Evolutionary conservation across 2,329 filamentous ascomycete species (phyloP).

Genomic region (Colletotrichum sublineola): DNA sequence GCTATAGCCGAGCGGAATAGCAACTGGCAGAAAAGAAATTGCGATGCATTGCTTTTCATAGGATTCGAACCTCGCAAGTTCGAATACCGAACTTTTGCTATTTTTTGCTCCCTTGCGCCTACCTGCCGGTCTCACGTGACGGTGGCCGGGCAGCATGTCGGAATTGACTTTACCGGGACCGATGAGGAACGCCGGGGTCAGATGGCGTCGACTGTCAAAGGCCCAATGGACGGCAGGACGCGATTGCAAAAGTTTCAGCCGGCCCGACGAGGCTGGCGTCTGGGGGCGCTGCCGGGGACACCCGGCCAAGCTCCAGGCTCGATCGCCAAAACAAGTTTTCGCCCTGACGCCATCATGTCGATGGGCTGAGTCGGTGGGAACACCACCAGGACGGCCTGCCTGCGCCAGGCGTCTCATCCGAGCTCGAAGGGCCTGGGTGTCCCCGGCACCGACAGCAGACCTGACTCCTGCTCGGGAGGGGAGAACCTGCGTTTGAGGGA

Average conservation of each 20-base stretch:
- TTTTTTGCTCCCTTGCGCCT: neutral
- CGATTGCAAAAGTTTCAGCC: constrained; percentile 21
- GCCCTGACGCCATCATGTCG: constrained; percentile 20
- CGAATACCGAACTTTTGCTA: neutral
- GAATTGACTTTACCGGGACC: constrained; percentile 18
- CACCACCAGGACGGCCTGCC: constrained; percentile 28
- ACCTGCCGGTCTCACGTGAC: too few relatives aligned
- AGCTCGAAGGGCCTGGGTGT: constrained; percentile 32
- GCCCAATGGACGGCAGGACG: neutral
- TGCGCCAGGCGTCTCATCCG: constrained; percentile 38
- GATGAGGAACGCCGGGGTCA: too few relatives aligned
- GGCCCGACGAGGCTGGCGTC: constrained; percentile 14
- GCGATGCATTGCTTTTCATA: neutral
- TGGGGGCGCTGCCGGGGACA: constrained; percentile 12
- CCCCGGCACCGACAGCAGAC: constrained; percentile 25
- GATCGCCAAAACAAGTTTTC: constrained; percentile 24
- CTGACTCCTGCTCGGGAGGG: constrained; percentile 36
- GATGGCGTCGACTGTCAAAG: too few relatives aligned
- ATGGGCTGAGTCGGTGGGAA: constrained; percentile 36
- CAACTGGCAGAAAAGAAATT: too few relatives aligned
- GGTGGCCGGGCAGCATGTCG: neutral
- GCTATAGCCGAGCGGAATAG: too few relatives aligned
- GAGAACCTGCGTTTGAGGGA: constrained; percentile 33
- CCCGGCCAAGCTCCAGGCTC: constrained; percentile 14
- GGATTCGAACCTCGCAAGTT: neutral